Evolutionary conservation across 129 eudicot genomes (phyloP), one percentile per base, ranked within the genome.

Genomic region (Calendula officinalis): DNA sequence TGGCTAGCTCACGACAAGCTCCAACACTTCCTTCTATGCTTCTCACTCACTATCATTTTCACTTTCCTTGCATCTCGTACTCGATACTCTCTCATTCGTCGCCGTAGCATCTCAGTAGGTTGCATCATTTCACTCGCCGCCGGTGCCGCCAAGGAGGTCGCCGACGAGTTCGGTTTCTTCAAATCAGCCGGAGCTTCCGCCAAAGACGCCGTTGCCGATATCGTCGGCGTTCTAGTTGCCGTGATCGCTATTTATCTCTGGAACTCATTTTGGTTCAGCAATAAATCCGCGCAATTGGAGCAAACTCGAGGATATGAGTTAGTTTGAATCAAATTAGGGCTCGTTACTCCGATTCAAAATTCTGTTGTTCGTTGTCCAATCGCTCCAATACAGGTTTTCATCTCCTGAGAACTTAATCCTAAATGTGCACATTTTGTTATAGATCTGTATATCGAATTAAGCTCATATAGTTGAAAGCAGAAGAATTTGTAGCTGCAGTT

Each of bases 81-180:
- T 5, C 81, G 38, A 2, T 75, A 76, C 83, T 56, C 86, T n/a
- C 73, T 74, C 76, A 65, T 91, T 73, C 85, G 96, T 45, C 87
- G 81, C 72, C 86, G 81, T 62, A 64, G 75, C 69, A 63, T 77
- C 74, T 69, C 75, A 44, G 3, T 85, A 39, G 95, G 84, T 49
- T 80, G 83, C 80, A 11, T 75, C 9, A 7, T 83, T 32, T 91
- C 98, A 3, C 87, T 87, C 59, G 15, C 74, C 55, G 86, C 74
- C 60, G 98, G 98, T 67, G 94, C 91, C 80, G 91, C 91, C 71
- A 88, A 91, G 69, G 98, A 91, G 70, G 32, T 74, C 43, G 95
- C 95, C 35, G 98, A 91, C 66, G 88, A 91, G 57, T 53, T 91
- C 17, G 98, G 98, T 5, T 87, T 71, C 83, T 84, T 91, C 80